Evolutionary conservation across 2,329 filamentous ascomycete species (phyloP).

Genomic region (Fusarium tupiense): DNA sequence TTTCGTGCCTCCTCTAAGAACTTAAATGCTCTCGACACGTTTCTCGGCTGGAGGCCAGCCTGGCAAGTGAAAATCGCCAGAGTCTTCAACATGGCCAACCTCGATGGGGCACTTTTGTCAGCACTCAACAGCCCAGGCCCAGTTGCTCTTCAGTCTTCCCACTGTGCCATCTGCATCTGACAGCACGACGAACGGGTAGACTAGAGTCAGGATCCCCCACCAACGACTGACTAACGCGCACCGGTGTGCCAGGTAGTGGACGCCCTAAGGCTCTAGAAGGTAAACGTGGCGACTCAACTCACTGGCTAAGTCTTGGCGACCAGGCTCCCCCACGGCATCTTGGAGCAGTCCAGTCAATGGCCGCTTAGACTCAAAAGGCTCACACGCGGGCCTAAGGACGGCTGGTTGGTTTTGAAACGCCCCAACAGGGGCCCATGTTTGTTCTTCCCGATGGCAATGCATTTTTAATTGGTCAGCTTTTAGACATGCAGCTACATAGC

Average conservation of each 20-base stretch:
- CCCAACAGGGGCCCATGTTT: slow-evolving; percentile 42
- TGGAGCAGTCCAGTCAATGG: slow-evolving; percentile 29
- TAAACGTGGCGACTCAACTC: slow-evolving; percentile 41
- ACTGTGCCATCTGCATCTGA: slow-evolving; percentile 44
- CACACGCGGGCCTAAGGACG: slow-evolving; percentile 26
- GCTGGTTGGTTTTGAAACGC: slow-evolving; percentile 46
- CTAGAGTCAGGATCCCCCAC: slow-evolving; percentile 47
- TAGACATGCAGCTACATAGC: slow-evolving; percentile 52
- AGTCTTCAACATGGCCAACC: background rate
- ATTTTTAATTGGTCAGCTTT: slow-evolving; percentile 48
- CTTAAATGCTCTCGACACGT: slow-evolving; percentile 17
- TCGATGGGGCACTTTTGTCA: slow-evolving; percentile 35
- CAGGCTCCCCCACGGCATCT: slow-evolving; percentile 33
- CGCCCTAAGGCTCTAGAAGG: slow-evolving; percentile 30
- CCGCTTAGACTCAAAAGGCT: slow-evolving; percentile 34
- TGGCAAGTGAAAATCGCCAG: slow-evolving; percentile 26
- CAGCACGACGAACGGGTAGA: slow-evolving; percentile 46
- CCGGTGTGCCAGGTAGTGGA: slow-evolving; percentile 39
- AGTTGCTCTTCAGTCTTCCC: slow-evolving; percentile 15
- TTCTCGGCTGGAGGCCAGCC: slow-evolving; percentile 31
- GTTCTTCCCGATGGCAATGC: slow-evolving; percentile 38
- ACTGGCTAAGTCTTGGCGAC: slow-evolving; percentile 35
- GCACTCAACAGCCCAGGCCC: slow-evolving; percentile 15
- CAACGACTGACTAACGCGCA: slow-evolving; percentile 37
- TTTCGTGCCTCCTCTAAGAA: background rate